These are phyloP conservation scores for Venturia pyrina DNA, from an alignment of 2,329 filamentous ascomycete genomes.

Conservation along the genomic window DNA sequence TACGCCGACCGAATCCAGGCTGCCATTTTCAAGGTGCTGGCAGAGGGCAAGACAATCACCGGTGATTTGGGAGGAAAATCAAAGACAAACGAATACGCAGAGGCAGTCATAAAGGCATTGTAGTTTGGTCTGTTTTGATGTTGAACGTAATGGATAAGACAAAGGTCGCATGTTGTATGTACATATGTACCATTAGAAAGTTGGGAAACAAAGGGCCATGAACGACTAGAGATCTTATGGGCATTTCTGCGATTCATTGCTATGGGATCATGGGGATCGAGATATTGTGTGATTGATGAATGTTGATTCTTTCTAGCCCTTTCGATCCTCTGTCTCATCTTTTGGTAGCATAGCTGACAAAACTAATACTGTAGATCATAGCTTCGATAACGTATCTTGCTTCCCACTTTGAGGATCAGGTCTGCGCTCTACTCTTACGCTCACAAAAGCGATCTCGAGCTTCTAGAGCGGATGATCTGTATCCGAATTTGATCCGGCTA, in stretches of 20 bases:
- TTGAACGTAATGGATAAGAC: not conserved
- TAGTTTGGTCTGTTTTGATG: not conserved
- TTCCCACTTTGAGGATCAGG: too few relatives aligned
- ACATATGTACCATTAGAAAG: slow-evolving; percentile 5
- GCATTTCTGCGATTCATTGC: not conserved
- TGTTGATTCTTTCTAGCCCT: not conserved
- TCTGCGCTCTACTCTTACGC: too few relatives aligned
- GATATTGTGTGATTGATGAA: not conserved
- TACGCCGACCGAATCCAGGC: slow-evolving; percentile 84
- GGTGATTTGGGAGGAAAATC: slow-evolving; percentile 93
- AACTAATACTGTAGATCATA: too few relatives aligned
- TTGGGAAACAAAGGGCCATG: not conserved
- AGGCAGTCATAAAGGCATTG: slow-evolving; percentile 64
- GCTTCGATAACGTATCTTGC: too few relatives aligned
- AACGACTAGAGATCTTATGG: not conserved
- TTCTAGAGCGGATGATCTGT: too few relatives aligned
- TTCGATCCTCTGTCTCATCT: not conserved
- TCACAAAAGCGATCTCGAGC: too few relatives aligned
- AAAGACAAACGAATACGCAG: slow-evolving; percentile 90
- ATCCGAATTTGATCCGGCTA: too few relatives aligned
- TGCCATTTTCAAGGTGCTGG: slow-evolving; percentile 88
- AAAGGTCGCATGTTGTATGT: not conserved
- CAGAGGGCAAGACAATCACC: slow-evolving; percentile 90
- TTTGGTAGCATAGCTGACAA: too few relatives aligned
- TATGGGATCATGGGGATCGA: not conserved